Evolutionary conservation across 768 basidiomycete genomes (phyloP).

Genomic region (Auriscalpium vulgare): DNA sequence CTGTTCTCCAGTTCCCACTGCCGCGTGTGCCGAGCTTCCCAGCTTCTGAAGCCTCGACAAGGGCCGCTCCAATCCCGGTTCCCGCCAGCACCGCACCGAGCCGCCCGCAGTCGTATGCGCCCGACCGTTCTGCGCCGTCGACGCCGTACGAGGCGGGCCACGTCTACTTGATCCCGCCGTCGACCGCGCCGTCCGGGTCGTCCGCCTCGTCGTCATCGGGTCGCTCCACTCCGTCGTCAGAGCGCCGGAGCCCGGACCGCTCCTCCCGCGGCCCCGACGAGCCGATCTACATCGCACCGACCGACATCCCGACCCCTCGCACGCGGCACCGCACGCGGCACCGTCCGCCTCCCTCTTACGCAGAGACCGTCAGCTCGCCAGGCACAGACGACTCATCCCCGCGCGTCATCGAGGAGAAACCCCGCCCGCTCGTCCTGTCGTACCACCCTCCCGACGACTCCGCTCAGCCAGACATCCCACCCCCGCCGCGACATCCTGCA

Average conservation of each 20-base stretch:
- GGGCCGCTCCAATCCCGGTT: neutral
- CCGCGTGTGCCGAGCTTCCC: no score
- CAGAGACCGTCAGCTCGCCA: neutral
- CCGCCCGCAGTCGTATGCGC: conserved; percentile 6
- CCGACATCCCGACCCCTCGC: neutral
- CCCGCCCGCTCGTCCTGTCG: neutral
- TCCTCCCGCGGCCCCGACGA: neutral
- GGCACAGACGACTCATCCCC: neutral
- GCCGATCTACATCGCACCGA: neutral
- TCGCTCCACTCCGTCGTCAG: neutral
- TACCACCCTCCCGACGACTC: neutral
- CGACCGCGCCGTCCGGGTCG: neutral
- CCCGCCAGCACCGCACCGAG: neutral
- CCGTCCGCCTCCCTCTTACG: neutral
- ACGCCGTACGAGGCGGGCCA: neutral
- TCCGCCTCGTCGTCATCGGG: conserved; percentile 4
- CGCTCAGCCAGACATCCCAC: neutral
- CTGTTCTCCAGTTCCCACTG: neutral
- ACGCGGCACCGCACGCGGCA: neutral
- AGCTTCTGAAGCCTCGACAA: no score
- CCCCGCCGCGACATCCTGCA: neutral
- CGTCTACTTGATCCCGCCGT: conserved; percentile 4
- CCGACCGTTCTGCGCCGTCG: neutral
- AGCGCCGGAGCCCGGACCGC: neutral
- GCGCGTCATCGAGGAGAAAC: neutral